Conservation (phyloP, 495 filamentous ascomycete species). For the Halenospora varia region DNA sequence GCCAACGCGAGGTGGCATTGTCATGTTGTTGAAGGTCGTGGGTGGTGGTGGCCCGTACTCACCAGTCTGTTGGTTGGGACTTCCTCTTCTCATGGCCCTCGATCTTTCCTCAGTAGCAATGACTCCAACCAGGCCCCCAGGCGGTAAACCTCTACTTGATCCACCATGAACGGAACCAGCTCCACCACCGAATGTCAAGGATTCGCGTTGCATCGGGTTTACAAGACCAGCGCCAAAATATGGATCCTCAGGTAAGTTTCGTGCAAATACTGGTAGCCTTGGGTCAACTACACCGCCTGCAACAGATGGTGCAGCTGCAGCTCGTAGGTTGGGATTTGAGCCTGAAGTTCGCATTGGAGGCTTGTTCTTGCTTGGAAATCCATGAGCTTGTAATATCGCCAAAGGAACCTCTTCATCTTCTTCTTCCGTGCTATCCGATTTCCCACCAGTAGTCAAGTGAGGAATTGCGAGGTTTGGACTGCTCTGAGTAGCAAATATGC, state of each 20-base stretch:
- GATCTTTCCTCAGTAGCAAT: conserved; percentile 83
- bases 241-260: conserved; percentile 82
- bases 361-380: conserved; percentile 80
- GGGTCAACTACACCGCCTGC: conserved; percentile 35
- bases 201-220: conserved; percentile 70
- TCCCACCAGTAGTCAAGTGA: not conserved
- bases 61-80: conserved; percentile 61
- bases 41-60: conserved; percentile 27
- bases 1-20: conserved; percentile 27
- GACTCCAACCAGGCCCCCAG: conserved; percentile 82
- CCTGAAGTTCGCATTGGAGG: conserved; percentile 68
- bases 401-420: conserved; percentile 68
- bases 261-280: conserved; percentile 77
- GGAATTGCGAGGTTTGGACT: conserved; percentile 46
- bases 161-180: conserved; percentile 37
- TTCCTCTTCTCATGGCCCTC: conserved; percentile 72
- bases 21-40: conserved; percentile 31
- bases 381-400: conserved; percentile 85
- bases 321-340: conserved; percentile 60
- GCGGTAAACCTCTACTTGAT: conserved; percentile 37
- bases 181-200: conserved; percentile 64
- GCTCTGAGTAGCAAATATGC: conserved; percentile 45
- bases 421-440: conserved; percentile 15
- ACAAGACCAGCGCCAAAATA: conserved; percentile 82
- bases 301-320: conserved; percentile 27